A percentile compares a stretch with the other conserved stretches of the same genome.
These are phyloP conservation scores for Boletus fagicola DNA, from an alignment of 768 basidiomycete species.

Conservation along the genomic window DNA sequence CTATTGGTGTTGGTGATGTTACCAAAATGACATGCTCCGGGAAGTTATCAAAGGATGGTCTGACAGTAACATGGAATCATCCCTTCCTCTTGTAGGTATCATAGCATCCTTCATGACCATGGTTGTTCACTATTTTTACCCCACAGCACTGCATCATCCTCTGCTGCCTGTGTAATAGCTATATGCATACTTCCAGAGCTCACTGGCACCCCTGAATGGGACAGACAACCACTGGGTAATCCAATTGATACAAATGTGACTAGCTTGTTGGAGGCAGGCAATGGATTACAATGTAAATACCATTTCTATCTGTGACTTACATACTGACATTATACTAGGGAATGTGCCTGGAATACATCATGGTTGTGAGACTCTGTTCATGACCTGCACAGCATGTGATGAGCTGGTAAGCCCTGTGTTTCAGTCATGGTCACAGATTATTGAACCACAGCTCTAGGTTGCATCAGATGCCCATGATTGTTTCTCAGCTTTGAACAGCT, in stretches of 20 bases:
- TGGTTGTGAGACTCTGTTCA: neutral
- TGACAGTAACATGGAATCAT: too few relatives aligned
- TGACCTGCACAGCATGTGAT: neutral
- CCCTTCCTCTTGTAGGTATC: too few relatives aligned
- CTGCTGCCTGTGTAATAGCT: too few relatives aligned
- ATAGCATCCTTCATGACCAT: too few relatives aligned
- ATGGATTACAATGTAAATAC: neutral
- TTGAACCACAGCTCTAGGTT: neutral
- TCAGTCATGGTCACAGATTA: neutral
- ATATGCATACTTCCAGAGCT: too few relatives aligned
- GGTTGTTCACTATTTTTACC: too few relatives aligned
- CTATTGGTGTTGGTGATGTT: too few relatives aligned
- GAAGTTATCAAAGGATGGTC: too few relatives aligned
- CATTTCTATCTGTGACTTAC: neutral
- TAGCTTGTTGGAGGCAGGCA: neutral
- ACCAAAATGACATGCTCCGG: too few relatives aligned
- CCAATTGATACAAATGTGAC: neutral
- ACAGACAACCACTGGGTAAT: neutral
- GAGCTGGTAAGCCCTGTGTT: neutral
- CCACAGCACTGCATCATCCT: too few relatives aligned
- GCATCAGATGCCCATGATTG: neutral
- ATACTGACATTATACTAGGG: neutral
- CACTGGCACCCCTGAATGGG: neutral
- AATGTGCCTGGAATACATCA: neutral
- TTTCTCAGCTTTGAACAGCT: neutral